Conservation (phyloP, 371 early-diverging fungal genomes). For the Lichtheimia corymbifera region DNA sequence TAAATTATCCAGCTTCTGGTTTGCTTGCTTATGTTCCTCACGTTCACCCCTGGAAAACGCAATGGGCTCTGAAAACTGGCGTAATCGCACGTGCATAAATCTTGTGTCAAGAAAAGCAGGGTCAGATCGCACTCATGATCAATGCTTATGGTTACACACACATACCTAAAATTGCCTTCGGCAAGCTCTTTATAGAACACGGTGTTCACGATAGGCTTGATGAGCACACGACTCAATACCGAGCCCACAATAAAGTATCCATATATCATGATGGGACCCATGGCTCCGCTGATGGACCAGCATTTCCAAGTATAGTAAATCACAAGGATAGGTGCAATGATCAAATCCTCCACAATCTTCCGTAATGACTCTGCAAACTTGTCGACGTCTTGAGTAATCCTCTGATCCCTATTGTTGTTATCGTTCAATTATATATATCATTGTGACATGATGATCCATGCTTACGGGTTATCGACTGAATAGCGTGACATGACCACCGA, state of each 20-base stretch:
- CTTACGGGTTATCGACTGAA: slow-evolving; percentile 73
- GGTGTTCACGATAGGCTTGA: slow-evolving; percentile 75
- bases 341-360: slow-evolving; percentile 63
- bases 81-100: slow-evolving; percentile 72
- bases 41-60: slow-evolving; percentile 77
- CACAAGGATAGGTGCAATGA: slow-evolving; percentile 78
- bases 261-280: slow-evolving; percentile 73
- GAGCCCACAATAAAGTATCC: slow-evolving; percentile 73
- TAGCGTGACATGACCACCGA: slow-evolving; percentile 53
- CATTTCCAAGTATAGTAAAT: slow-evolving; percentile 77
- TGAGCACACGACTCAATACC: slow-evolving; percentile 55
- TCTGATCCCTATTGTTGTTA: slow-evolving; percentile 68
- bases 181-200: slow-evolving; percentile 75
- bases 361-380: slow-evolving; percentile 68
- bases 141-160: background rate
- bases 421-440: background rate
- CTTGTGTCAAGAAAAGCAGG: slow-evolving; percentile 16
- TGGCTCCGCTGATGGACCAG: slow-evolving; percentile 67
- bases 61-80: slow-evolving; percentile 79
- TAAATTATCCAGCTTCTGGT: slow-evolving; percentile 53
- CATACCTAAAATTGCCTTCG: slow-evolving; percentile 79
- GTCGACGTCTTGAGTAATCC: slow-evolving; percentile 89
- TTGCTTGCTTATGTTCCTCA: slow-evolving; percentile 58
- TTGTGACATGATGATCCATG: background rate
- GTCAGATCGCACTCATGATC: too few species aligned